Evolutionary conservation across 768 basidiomycete species (phyloP).

Genomic region (Mrakia gelida): DNA sequence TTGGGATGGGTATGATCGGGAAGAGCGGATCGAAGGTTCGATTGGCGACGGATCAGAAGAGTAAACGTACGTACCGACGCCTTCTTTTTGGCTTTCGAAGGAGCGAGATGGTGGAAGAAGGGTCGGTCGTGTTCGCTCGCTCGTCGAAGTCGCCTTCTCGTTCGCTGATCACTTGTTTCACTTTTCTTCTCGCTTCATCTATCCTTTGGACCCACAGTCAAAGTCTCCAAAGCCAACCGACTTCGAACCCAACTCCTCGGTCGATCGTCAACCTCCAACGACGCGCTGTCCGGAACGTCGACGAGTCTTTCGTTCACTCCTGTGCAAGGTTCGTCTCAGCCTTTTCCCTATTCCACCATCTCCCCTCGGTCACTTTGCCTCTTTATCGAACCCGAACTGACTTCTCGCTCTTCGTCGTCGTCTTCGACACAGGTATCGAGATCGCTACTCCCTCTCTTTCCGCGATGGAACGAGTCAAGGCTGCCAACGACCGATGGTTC

Average conservation of each 20-base stretch:
- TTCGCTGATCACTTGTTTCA: neutral
- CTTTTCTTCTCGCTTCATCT: neutral
- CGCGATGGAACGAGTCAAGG: slow-evolving; percentile 76
- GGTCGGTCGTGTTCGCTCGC: no score
- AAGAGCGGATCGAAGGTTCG: slow-evolving; percentile 76
- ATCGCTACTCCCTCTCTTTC: slow-evolving; percentile 73
- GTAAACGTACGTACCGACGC: slow-evolving; percentile 61
- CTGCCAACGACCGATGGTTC: slow-evolving; percentile 97
- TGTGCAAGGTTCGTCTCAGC: slow-evolving; percentile 64
- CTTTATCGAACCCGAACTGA: neutral
- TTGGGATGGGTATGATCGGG: slow-evolving; percentile 96
- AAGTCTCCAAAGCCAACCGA: slow-evolving; percentile 91
- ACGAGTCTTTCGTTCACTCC: slow-evolving; percentile 93
- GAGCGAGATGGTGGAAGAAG: no score
- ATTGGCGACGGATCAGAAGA: slow-evolving; percentile 82
- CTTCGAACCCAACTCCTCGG: slow-evolving; percentile 79
- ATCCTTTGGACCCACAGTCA: slow-evolving; percentile 56
- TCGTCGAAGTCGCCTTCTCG: neutral
- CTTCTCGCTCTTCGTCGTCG: neutral
- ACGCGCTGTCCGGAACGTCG: slow-evolving; percentile 71
- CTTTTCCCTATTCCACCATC: no score
- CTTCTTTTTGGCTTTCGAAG: neutral
- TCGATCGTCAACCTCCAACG: slow-evolving; percentile 58
- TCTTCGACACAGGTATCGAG: slow-evolving; percentile 65
- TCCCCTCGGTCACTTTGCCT: no score